A percentile compares a stretch with the other conserved stretches of the same genome.
These are phyloP conservation scores for Desmodesmus armatus DNA, from an alignment of 139 green algal species.

Conservation along the genomic window DNA sequence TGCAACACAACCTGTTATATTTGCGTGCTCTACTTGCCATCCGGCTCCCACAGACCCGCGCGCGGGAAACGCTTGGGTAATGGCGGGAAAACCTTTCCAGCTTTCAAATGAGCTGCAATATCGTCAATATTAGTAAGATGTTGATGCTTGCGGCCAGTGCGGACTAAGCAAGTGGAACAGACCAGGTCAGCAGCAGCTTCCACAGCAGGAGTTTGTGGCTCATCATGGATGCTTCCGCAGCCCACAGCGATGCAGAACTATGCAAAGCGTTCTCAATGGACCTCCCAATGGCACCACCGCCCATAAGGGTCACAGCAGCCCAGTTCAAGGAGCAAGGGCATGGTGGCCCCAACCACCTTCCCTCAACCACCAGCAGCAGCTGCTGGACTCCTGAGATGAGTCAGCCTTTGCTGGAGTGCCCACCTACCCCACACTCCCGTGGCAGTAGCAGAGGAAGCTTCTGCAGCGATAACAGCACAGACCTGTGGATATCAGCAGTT, in stretches of 20 bases:
- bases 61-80: not conserved
- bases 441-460: not conserved
- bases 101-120: too few relatives aligned
- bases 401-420: not conserved
- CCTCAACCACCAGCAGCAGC: not conserved
- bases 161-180: not conserved
- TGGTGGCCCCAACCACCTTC: too few relatives aligned
- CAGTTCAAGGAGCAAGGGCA: too few relatives aligned
- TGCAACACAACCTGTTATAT: not conserved
- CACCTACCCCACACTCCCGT: too few relatives aligned
- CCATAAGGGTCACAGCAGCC: not conserved
- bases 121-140: too few relatives aligned
- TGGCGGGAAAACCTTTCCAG: too few relatives aligned
- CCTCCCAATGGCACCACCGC: not conserved
- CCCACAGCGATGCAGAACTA: not conserved
- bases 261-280: not conserved
- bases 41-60: not conserved
- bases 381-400: not conserved
- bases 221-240: not conserved
- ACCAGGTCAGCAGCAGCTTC: not conserved
- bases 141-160: not conserved
- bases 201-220: not conserved
- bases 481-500: too few relatives aligned
- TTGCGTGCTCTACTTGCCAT: conserved; percentile 3
- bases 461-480: not conserved